These are phyloP conservation scores for Cyclocybe aegerita DNA, from an alignment of 768 basidiomycete genomes.

Conservation along the genomic window DNA sequence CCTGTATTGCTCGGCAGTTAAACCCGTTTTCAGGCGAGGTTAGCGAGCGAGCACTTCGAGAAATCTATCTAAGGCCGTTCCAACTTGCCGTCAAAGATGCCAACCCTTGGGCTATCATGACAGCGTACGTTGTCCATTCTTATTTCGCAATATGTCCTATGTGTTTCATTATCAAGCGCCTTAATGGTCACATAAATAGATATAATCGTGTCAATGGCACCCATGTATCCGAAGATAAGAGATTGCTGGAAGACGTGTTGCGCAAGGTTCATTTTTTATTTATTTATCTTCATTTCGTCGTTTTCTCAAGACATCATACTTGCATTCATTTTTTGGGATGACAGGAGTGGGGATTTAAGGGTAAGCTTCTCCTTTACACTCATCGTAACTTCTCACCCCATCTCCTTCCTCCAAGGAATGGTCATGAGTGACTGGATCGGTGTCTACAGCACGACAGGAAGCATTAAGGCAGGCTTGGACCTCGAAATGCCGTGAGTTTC, in stretches of 20 bases:
- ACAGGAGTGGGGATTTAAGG: conserved; percentile 65
- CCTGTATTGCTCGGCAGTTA: background rate
- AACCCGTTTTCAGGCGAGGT: conserved; percentile 36
- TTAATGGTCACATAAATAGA: conserved; percentile 18
- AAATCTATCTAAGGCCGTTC: conserved; percentile 65
- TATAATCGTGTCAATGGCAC: conserved; percentile 63
- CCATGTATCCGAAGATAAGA: conserved; percentile 56
- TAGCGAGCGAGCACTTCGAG: conserved; percentile 59
- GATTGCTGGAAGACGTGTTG: conserved; percentile 51
- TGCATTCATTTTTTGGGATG: background rate
- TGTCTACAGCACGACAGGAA: conserved; percentile 43
- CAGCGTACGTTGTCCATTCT: conserved; percentile 36
- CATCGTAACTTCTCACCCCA: background rate
- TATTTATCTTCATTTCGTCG: background rate
- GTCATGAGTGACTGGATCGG: conserved; percentile 65
- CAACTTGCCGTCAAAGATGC: conserved; percentile 56
- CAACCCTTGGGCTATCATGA: conserved; percentile 61
- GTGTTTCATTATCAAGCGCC: background rate
- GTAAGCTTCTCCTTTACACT: conserved; percentile 12
- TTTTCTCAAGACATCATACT: background rate
- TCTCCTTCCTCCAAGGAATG: conserved; percentile 30
- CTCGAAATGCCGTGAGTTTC: conserved; percentile 57
- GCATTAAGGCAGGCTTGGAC: conserved; percentile 63
- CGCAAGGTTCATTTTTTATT: conserved; percentile 32
- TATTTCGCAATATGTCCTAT: background rate